These are phyloP conservation scores for Wickerhamomyces rabaulensis DNA, from an alignment of 805 yeast species.

Conservation along the genomic window DNA sequence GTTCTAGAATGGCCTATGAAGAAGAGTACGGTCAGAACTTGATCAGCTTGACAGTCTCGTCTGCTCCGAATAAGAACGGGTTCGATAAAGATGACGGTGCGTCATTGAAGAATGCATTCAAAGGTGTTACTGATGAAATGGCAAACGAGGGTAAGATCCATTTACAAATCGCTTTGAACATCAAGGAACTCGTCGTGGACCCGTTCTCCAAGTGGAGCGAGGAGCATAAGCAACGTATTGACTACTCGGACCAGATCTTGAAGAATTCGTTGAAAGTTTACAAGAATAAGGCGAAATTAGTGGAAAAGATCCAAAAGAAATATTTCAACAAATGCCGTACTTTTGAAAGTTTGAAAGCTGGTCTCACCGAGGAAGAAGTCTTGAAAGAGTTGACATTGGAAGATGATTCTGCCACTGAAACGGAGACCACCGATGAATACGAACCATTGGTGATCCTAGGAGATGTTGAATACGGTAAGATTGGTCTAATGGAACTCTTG, in stretches of 20 bases:
- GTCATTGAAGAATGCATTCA: slow-evolving; percentile 57
- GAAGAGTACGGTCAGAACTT: slow-evolving; percentile 56
- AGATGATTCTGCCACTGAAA: slow-evolving; percentile 2
- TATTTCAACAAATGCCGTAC: slow-evolving; percentile 76
- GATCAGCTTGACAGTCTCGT: slow-evolving; percentile 31
- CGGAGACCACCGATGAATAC: slow-evolving; percentile 16
- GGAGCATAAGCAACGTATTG: slow-evolving; percentile 65
- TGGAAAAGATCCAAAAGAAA: slow-evolving; percentile 54
- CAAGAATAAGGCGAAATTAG: slow-evolving; percentile 38
- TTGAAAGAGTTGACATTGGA: slow-evolving; percentile 17
- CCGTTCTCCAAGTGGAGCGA: slow-evolving; percentile 75
- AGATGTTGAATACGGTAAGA: slow-evolving; percentile 31
- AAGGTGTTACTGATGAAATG: slow-evolving; percentile 51
- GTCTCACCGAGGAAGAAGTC: slow-evolving; percentile 41
- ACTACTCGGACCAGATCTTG: slow-evolving; percentile 51
- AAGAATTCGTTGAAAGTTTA: slow-evolving; percentile 46
- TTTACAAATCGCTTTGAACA: slow-evolving; percentile 54
- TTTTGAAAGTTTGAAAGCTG: slow-evolving; percentile 58
- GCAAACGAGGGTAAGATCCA: slow-evolving; percentile 54
- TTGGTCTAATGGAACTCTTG: slow-evolving; percentile 37
- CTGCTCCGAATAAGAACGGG: slow-evolving; percentile 35
- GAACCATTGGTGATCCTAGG: slow-evolving; percentile 29
- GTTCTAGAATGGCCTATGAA: slow-evolving; percentile 70
- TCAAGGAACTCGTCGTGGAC: slow-evolving; percentile 52
- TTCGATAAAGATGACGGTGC: slow-evolving; percentile 58